phyloP scores from a whole-genome alignment of 1,139 yeast species.

The Wickerhamomyces sp. region DNA sequence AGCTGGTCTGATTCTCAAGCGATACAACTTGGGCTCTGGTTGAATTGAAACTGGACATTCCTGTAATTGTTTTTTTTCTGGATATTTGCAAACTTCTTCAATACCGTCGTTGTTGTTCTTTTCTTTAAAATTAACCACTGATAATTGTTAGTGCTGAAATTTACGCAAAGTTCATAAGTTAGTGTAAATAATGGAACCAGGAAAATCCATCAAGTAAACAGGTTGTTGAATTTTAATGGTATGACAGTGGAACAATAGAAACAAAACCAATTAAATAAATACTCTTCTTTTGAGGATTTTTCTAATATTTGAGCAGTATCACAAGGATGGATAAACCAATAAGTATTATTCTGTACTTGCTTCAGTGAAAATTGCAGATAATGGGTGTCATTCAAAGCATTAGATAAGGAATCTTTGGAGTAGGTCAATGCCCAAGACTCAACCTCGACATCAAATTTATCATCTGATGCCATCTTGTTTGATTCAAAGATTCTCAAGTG shows the following conservation, averaged over 20 bases:
- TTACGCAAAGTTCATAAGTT: neutral
- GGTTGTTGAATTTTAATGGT: neutral
- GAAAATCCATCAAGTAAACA: neutral
- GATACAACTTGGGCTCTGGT: conserved; percentile 51
- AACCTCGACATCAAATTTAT: conserved; percentile 2
- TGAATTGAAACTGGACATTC: conserved; percentile 40
- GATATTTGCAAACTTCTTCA: neutral
- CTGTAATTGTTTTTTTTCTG: neutral
- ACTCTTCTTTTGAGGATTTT: conserved; percentile 3
- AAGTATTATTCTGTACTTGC: conserved; percentile 3
- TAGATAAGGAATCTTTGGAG: neutral
- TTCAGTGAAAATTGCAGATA: conserved; percentile 2
- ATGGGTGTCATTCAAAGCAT: neutral
- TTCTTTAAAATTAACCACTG: too few species aligned
- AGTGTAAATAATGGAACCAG: conserved; percentile 6
- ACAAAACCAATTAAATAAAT: conserved; percentile 22
- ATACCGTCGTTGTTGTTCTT: neutral
- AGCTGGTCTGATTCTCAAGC: conserved; percentile 52
- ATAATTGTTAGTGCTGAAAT: neutral
- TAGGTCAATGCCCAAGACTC: conserved; percentile 7
- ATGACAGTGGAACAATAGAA: conserved; percentile 11
- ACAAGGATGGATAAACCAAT: conserved; percentile 28
- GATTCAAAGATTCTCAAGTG: conserved; percentile 2
- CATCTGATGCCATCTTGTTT: neutral
- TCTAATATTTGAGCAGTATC: conserved; percentile 18